Evolutionary conservation across 2,329 filamentous ascomycete species (phyloP), one percentile per base, ranked within the genome.

Genomic region (Drechslera avenae): DNA sequence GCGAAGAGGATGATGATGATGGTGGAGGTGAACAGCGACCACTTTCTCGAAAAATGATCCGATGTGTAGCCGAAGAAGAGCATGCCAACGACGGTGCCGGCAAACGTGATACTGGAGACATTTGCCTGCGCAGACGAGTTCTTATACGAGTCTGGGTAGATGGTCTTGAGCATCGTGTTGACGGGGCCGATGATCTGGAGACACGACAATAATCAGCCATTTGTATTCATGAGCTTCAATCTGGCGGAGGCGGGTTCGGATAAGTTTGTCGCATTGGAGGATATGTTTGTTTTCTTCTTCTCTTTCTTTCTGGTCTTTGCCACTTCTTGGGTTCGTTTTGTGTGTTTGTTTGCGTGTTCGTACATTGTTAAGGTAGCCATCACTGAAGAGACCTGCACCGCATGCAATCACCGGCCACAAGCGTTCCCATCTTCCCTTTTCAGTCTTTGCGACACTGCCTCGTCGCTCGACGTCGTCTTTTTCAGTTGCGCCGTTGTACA

Each of bases 311-410:
- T 23, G 4, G 23, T 7, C 23, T 28, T 28, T 28, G 6, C 26
- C 26, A 10, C 26, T 28, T 28, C 26, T 28, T 12, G 26, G 26
- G 10, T 12, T 28, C 26, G 23, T 12, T 12, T 13, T 2, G 10
- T 28, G 9, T n/a, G 21, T n/a, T 3, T 28, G 10, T 17, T 45
- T 34, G 39, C 35, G 50, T 34, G 31, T 40, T 43, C 59, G 76
- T 61, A 91, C 89, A 66, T 90, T 91, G 75, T 96, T 95, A 69
- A 96, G 84, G 73, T 96, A 96, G 13, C 92, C 92, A 73, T 96
- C 92, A 18, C 88, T 91, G 75, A 96, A 96, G 2, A 96, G 81
- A 65, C 92, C 92, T 43, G 91, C 89, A 58, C 92, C 92, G 67
- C 91, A 96, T 35, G 91, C 91, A 62, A 96, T 87, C 1, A 91